These are phyloP conservation scores for Taxillus chinensis DNA, from an alignment of 164 flowering plant genomes.

Conservation along the genomic window DNA sequence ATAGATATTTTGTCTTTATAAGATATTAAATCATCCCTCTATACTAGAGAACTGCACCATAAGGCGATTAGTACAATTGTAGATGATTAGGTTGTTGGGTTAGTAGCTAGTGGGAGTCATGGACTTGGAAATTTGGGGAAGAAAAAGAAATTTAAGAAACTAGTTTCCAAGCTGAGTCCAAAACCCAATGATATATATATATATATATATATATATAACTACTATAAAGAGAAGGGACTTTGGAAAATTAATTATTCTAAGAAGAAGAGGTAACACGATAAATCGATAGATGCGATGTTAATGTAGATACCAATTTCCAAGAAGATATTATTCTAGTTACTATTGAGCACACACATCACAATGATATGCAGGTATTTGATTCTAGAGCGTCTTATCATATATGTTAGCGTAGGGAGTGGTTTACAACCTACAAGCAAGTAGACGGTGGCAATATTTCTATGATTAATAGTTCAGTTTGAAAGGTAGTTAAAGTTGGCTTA, in stretches of 20 bases:
- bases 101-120: neutral
- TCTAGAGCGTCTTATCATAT: neutral
- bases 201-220: neutral
- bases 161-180: neutral
- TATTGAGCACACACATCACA: neutral
- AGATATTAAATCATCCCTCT: neutral
- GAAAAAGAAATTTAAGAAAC: too few species aligned
- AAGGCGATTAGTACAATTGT: neutral
- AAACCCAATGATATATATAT: neutral
- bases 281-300: neutral
- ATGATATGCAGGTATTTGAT: neutral
- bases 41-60: neutral
- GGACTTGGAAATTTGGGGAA: neutral
- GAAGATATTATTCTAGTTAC: neutral
- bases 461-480: neutral
- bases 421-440: neutral
- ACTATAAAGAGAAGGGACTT: neutral
- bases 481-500: neutral
- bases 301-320: neutral
- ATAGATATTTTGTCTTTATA: neutral
- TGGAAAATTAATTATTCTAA: neutral
- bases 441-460: neutral
- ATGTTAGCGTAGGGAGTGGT: neutral
- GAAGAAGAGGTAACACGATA: neutral
- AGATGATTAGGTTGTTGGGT: neutral